Evolutionary conservation across 2,329 filamentous ascomycete species (phyloP), one percentile per base, ranked within the genome.

Genomic region (Paracorniculantispora psalliotae): DNA sequence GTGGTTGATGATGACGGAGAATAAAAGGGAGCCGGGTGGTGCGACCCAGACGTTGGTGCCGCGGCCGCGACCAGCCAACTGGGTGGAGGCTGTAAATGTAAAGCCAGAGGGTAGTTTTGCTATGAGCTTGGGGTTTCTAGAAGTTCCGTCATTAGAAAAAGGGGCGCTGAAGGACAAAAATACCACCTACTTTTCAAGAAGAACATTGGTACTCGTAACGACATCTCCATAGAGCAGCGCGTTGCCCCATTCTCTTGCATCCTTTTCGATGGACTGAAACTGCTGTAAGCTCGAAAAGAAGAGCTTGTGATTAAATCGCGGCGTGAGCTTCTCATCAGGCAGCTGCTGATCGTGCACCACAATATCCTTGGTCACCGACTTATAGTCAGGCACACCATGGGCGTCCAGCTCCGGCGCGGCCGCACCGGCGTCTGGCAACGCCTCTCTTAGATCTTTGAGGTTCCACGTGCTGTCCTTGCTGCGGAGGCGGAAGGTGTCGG

Each of bases 41-140:
- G 92, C 91, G 4, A 99, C 86, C 94, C 94, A 99, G 61, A 97
- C 90, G 67, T 99, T 99, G 33, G 83, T 87, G 4, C 94, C 94
- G 10, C 94, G 88, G 8, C 94, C 94, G 39, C 94, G 86, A 8
- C 88, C 94, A 0, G 92, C 90, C 7, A 97, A 80, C 72, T 97
- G 93, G 0, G 89, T 91, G 0, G 92, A 94, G 1, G 94, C 93
- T 1, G 89, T 88, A 12, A 91, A 80, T 0, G 92, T 96, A 70
- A 96, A 92, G n/a, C 94, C 94, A 0, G 83, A 86, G 0, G 92
- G 91, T 0, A 97, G 80, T 47, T 81, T 84, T 5, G 87, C 82
- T 37, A 97, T 83, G 25, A 97, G 77, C 30, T 85, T 85, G 0
- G 86, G 83, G 69, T 99, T 99, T 67, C 88, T 90, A 4, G 6